Evolutionary conservation across 75 land plant genomes (phyloP).

Genomic region (Pinus albicaulis): DNA sequence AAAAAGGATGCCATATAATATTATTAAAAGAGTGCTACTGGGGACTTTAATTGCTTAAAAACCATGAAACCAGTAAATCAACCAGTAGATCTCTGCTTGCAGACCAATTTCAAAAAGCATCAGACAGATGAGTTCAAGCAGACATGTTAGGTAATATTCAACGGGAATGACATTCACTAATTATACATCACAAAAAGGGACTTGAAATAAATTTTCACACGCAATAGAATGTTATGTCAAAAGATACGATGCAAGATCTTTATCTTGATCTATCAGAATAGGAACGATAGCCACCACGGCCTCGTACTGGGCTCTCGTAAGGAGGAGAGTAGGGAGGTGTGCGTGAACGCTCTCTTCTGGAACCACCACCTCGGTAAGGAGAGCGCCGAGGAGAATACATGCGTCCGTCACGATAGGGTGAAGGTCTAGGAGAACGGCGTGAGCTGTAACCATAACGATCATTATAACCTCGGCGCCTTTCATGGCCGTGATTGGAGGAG

Average conservation of each 20-base stretch:
- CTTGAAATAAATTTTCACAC: not conserved
- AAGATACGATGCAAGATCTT: not conserved
- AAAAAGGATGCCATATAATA: not conserved
- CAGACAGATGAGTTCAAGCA: not conserved
- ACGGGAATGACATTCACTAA: not conserved
- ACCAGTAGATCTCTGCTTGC: not conserved
- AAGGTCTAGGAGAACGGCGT: slow-evolving; percentile 61
- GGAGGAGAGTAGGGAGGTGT: slow-evolving; percentile 69
- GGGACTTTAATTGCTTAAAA: not conserved
- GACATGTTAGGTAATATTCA: not conserved
- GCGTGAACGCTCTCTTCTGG: slow-evolving; percentile 61
- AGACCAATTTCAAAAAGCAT: not conserved
- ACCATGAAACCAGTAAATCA: not conserved
- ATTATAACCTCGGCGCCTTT: slow-evolving; percentile 37
- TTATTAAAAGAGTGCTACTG: not conserved
- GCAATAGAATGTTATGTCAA: not conserved
- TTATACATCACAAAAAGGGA: not conserved
- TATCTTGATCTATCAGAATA: slow-evolving; percentile 4
- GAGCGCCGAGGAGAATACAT: slow-evolving; percentile 65
- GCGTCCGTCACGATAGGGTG: slow-evolving; percentile 62
- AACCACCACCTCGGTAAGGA: slow-evolving; percentile 49
- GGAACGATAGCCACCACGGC: slow-evolving; percentile 11
- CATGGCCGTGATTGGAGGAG: slow-evolving; percentile 31
- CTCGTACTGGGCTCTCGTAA: slow-evolving; percentile 42
- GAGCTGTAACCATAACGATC: slow-evolving; percentile 47